Base-by-base conservation (phyloP, 805 yeast species). In the Hermanozyma aechmeae region DNA sequence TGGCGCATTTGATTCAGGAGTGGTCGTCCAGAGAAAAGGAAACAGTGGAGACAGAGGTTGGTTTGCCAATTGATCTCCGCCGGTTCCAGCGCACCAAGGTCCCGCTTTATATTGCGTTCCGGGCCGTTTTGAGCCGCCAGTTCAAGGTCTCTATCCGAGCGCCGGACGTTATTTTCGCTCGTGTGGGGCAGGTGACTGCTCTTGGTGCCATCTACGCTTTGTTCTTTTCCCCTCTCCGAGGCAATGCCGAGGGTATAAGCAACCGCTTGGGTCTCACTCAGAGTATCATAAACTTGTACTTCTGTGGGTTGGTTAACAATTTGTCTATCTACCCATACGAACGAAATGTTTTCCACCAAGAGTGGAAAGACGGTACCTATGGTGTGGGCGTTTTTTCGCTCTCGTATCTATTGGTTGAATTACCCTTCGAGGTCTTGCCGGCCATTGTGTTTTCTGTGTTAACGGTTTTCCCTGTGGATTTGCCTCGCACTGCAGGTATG, bases 251-350 rank as follows among this genome's bases (percentile, higher is more conserved):
- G 15, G 78, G 89, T 19, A 66, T 82, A 18, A 65, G 64, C 33
- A 73, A 83, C 50, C 58, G 93, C 39, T 52, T 85, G 12, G 95
- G 95, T 3, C 55, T 84, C 27, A 66, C 79, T 3, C 95, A 85
- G 50, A 82, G 81, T 45, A 68, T 78, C 3, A 58, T 79, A 14
- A 75, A 84, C 17, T 49, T 84, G 29, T 84, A 79, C 46, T 85
- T 76, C 48, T 75, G 76, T 27, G 95, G 95, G 1, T 71, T 84
- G 68, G 64, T 85, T 31, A 81, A 79, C 43, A 84, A 83, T 50
- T 61, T 84, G 46, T 71, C 87, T 1, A 64, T 80, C 11, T 85
- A 78, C 46, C 93, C 95, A 2, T 51, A 56, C 10, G 92, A 83
- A 42, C 60, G 87, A 36, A 68, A 77, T 40, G 70, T 77, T 25